A percentile compares a stretch with the other conserved stretches of the same genome.
Evolutionary conservation across 148 eudicot species (phyloP).

Genomic region (Simmondsia chinensis): DNA sequence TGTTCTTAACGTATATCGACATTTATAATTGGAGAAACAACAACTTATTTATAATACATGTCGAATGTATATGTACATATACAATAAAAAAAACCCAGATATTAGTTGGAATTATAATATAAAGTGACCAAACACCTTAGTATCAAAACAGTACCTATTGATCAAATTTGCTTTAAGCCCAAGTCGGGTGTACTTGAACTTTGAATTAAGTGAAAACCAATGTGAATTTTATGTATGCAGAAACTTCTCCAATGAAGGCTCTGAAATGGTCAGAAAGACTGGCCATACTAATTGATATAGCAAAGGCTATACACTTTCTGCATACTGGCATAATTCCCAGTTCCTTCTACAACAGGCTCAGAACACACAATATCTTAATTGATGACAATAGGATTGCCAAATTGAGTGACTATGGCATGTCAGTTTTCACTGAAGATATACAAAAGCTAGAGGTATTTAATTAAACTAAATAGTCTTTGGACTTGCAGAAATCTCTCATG

Average conservation of each 20-base stretch:
- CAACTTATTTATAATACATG: too few species aligned
- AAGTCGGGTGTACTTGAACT: not conserved
- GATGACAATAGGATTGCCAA: conserved; percentile 60
- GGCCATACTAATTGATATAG: conserved; percentile 45
- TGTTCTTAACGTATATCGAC: too few species aligned
- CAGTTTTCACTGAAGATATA: conserved; percentile 48
- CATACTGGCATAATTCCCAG: conserved; percentile 76
- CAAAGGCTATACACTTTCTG: conserved; percentile 73
- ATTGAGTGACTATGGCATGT: conserved; percentile 72
- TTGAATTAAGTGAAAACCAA: not conserved
- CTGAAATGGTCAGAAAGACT: conserved; percentile 65
- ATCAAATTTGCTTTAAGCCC: too few species aligned
- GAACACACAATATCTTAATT: conserved; percentile 44
- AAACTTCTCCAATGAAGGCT: conserved; percentile 14
- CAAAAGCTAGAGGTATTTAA: too few species aligned
- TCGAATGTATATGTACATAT: too few species aligned
- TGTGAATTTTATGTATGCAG: conserved; percentile 17
- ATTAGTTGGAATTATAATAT: too few species aligned
- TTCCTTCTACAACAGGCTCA: conserved; percentile 55
- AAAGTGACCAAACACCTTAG: too few species aligned
- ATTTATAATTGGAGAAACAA: too few species aligned
- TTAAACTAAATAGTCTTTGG: conserved; percentile 21
- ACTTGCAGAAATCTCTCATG: not conserved
- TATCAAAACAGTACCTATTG: too few species aligned
- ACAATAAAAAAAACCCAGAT: too few species aligned